Evolutionary conservation across 1,139 yeast species (phyloP).

Genomic region (Dujonia santamariae): DNA sequence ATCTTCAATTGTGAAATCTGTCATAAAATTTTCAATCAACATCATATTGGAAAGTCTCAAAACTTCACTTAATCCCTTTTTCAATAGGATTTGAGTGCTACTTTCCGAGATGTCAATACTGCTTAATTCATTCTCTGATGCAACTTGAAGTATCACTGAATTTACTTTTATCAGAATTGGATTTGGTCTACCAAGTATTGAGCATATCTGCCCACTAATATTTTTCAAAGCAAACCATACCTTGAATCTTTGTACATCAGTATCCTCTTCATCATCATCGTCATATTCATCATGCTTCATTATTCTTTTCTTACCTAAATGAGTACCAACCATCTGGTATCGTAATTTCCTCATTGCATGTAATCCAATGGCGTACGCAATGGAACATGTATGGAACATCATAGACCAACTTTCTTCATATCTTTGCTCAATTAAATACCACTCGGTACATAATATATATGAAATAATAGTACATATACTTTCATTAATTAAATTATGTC

Average conservation of each 20-base stretch:
- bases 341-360: constrained; percentile 42
- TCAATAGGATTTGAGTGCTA: constrained; percentile 30
- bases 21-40: constrained; percentile 52
- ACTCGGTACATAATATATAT: constrained; percentile 50
- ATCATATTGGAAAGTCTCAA: constrained; percentile 47
- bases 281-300: neutral
- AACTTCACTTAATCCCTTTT: constrained; percentile 49
- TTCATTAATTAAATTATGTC: constrained; percentile 45
- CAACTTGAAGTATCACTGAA: constrained; percentile 28
- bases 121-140: constrained; percentile 14
- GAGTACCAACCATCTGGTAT: constrained; percentile 16
- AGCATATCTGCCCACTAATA: constrained; percentile 47
- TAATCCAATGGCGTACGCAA: constrained; percentile 50
- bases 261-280: constrained; percentile 21
- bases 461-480: constrained; percentile 47
- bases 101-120: constrained; percentile 20
- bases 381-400: constrained; percentile 47
- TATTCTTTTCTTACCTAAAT: neutral
- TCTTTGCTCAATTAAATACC: constrained; percentile 45
- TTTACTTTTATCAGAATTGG: constrained; percentile 53
- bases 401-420: constrained; percentile 51
- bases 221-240: constrained; percentile 51
- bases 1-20: constrained; percentile 39
- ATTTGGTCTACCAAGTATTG: constrained; percentile 54
- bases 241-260: constrained; percentile 35